phyloP scores from a whole-genome alignment of 1,284 basidiomycete species.

The Inonotus hispidus region DNA sequence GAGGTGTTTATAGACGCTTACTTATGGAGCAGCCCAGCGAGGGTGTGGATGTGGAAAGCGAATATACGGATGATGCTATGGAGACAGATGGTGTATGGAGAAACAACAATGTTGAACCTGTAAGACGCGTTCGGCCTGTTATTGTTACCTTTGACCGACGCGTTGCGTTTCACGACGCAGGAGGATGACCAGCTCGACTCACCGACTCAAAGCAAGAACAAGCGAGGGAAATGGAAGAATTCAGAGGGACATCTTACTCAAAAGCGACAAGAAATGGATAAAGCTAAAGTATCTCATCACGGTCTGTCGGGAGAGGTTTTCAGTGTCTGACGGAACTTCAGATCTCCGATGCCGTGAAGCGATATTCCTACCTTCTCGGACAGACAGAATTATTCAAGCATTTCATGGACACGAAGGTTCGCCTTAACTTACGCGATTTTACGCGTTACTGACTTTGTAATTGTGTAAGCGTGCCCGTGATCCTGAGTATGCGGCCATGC shows the following conservation, averaged over 20 bases:
- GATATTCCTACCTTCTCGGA: slow-evolving; percentile 90
- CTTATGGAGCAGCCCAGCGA: slow-evolving; percentile 52
- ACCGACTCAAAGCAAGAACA: slow-evolving; percentile 38
- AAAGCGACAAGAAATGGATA: slow-evolving; percentile 76
- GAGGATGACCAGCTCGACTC: slow-evolving; percentile 32
- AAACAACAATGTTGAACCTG: slow-evolving; percentile 50
- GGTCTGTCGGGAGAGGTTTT: not conserved
- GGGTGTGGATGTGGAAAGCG: slow-evolving; percentile 60
- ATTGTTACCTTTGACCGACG: not conserved
- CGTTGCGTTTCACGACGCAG: slow-evolving; percentile 2
- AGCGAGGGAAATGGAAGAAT: slow-evolving; percentile 60
- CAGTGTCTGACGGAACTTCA: slow-evolving; percentile 29
- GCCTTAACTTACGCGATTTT: slow-evolving; percentile 17
- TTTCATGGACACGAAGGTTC: slow-evolving; percentile 90
- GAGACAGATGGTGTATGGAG: slow-evolving; percentile 60
- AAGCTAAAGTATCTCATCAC: slow-evolving; percentile 56
- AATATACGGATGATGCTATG: slow-evolving; percentile 46
- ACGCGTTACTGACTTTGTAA: not conserved
- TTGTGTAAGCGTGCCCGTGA: slow-evolving; percentile 73
- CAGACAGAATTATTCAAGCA: slow-evolving; percentile 96
- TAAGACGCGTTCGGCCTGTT: slow-evolving; percentile 24
- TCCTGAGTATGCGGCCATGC: slow-evolving; percentile 87
- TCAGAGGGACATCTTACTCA: slow-evolving; percentile 63
- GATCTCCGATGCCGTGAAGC: slow-evolving; percentile 92
- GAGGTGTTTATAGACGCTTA: slow-evolving; percentile 15